Percentiles rank a stretch among this genome's conserved stretches.
Conservation (phyloP, 2,329 filamentous ascomycete species). For the Stagonosporopsis cucurbitacearum region DNA sequence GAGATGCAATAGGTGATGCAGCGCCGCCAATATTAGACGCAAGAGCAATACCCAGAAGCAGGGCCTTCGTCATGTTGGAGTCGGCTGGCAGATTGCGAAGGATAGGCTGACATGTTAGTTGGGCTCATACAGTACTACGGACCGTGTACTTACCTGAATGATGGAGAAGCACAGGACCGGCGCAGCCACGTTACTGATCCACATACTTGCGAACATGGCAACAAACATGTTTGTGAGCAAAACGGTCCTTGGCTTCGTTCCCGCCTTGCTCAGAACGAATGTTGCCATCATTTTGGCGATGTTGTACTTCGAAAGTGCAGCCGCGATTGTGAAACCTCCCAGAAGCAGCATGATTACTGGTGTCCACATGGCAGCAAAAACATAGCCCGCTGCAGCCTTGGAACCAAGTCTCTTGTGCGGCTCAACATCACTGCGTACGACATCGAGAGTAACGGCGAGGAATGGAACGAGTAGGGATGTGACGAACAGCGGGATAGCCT, state of each 20-base stretch:
- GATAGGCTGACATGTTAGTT: constrained; percentile 71
- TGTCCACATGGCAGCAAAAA: constrained; percentile 98
- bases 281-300: constrained; percentile 98
- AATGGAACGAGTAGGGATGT: constrained; percentile 95
- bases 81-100: constrained; percentile 89
- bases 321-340: constrained; percentile 94
- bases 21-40: constrained; percentile 96
- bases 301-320: constrained; percentile 93
- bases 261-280: constrained; percentile 93
- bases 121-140: rapidly evolving
- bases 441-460: constrained; percentile 82
- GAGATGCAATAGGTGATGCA: constrained; percentile 94
- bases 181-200: constrained; percentile 97
- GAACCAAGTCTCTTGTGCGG: constrained; percentile 75
- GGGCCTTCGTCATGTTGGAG: constrained; percentile 90
- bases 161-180: constrained; percentile 97
- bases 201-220: constrained; percentile 96
- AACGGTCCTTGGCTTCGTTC: constrained; percentile 86
- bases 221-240: constrained; percentile 99
- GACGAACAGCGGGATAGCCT: constrained; percentile 96
- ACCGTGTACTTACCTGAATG: constrained; percentile 71
- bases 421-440: constrained; percentile 78
- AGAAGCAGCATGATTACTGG: constrained; percentile 98
- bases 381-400: constrained; percentile 79
- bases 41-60: constrained; percentile 93